These are phyloP conservation scores for Pelargonium exstipulatum DNA, from an alignment of 441 rosid genomes.

Conservation along the genomic window DNA sequence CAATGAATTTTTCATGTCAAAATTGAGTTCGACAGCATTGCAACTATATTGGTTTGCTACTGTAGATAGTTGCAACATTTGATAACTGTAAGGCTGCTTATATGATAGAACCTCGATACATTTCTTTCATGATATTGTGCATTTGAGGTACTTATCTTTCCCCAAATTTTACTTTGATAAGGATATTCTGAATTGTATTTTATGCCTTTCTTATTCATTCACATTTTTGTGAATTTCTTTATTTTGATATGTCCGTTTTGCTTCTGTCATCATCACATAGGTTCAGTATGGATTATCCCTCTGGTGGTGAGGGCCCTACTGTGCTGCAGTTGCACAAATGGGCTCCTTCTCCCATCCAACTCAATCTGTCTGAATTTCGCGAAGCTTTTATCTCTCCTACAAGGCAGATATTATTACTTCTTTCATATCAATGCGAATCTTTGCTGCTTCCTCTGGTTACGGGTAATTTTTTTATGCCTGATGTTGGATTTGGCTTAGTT, in stretches of 20 bases:
- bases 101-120: background rate
- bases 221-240: background rate
- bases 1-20: background rate
- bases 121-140: background rate
- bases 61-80: background rate
- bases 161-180: background rate
- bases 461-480: slow-evolving; percentile 34
- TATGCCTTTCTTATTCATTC: background rate
- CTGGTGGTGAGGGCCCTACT: slow-evolving; percentile 42
- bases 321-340: slow-evolving; percentile 79
- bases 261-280: slow-evolving; percentile 21
- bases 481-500: slow-evolving; percentile 6
- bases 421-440: slow-evolving; percentile 65
- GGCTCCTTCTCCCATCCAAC: slow-evolving; percentile 48
- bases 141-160: background rate
- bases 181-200: background rate
- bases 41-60: background rate
- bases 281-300: slow-evolving; percentile 46
- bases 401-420: slow-evolving; percentile 56
- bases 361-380: slow-evolving; percentile 66
- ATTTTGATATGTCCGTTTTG: slow-evolving; percentile 16
- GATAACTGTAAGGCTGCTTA: background rate
- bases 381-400: slow-evolving; percentile 91
- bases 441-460: slow-evolving; percentile 61
- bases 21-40: background rate